These are phyloP conservation scores for Cryphonectria nitschkei DNA, from an alignment of 2,329 filamentous ascomycete species.

Conservation along the genomic window DNA sequence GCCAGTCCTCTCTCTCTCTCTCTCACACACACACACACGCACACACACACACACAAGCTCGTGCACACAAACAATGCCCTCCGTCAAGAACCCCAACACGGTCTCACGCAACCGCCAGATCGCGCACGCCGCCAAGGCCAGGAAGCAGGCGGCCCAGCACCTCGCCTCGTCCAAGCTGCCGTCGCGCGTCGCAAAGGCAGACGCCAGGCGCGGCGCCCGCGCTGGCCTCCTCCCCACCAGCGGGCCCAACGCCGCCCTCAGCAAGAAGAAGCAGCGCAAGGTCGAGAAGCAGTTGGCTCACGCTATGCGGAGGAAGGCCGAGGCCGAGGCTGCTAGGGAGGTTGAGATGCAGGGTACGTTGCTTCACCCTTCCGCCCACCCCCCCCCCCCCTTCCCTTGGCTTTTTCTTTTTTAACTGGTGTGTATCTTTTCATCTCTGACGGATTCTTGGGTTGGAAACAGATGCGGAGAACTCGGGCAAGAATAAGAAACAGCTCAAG, in stretches of 20 bases:
- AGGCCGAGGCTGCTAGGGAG: constrained; percentile 42
- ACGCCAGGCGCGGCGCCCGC: constrained; percentile 53
- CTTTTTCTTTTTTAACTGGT: background rate
- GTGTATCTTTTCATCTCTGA: background rate
- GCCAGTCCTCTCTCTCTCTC: background rate
- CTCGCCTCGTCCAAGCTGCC: constrained; percentile 37
- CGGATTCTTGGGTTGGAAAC: background rate
- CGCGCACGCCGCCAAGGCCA: constrained; percentile 49
- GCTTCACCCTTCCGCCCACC: too few species aligned
- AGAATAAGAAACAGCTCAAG: constrained; percentile 29
- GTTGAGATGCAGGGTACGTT: constrained; percentile 27
- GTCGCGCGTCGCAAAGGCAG: constrained; percentile 37
- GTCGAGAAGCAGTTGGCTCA: constrained; percentile 57
- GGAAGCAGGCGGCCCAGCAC: constrained; percentile 49
- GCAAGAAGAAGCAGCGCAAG: constrained; percentile 61
- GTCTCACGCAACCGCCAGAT: constrained; percentile 57
- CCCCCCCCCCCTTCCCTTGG: too few species aligned
- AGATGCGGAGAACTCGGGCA: constrained; percentile 19
- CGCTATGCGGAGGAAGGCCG: constrained; percentile 56
- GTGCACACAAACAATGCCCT: constrained; percentile 49
- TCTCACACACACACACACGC: too few species aligned
- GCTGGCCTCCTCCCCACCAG: constrained; percentile 58
- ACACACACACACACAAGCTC: background rate
- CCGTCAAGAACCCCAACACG: constrained; percentile 62
- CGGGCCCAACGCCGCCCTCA: constrained; percentile 55